These are phyloP conservation scores for Podaxis rugospora DNA, from an alignment of 768 basidiomycete genomes.

Conservation along the genomic window DNA sequence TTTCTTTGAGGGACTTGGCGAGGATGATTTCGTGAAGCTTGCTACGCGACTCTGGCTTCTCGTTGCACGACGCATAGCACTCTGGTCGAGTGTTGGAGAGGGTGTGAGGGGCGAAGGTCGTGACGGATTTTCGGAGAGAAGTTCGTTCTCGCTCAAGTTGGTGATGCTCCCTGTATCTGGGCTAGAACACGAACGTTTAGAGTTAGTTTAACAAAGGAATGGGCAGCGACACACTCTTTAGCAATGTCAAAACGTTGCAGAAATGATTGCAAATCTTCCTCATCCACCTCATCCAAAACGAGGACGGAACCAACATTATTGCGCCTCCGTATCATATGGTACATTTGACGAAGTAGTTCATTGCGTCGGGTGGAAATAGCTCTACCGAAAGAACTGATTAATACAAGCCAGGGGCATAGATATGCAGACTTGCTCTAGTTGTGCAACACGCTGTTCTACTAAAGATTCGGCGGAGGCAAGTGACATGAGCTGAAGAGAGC, in stretches of 20 bases:
- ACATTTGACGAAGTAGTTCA: slow-evolving; percentile 70
- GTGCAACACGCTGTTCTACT: slow-evolving; percentile 41
- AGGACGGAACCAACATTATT: slow-evolving; percentile 39
- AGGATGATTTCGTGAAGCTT: slow-evolving; percentile 7
- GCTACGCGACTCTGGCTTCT: slow-evolving; percentile 8
- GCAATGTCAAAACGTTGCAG: slow-evolving; percentile 11
- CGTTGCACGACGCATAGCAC: neutral
- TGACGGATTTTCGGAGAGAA: slow-evolving; percentile 11
- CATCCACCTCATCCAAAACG: slow-evolving; percentile 17
- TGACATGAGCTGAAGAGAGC: slow-evolving; percentile 8
- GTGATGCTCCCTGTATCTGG: slow-evolving; percentile 36
- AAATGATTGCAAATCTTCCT: slow-evolving; percentile 11
- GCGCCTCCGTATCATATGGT: slow-evolving; percentile 54
- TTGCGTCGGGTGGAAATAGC: slow-evolving; percentile 61
- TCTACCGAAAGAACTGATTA: slow-evolving; percentile 30
- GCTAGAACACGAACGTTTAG: slow-evolving; percentile 22
- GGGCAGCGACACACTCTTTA: slow-evolving; percentile 18
- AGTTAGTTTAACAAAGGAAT: neutral
- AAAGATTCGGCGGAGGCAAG: slow-evolving; percentile 24
- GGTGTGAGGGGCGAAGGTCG: slow-evolving; percentile 14
- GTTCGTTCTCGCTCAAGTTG: slow-evolving; percentile 29
- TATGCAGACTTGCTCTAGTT: slow-evolving; percentile 32
- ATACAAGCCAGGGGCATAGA: neutral
- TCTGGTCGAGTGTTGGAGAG: neutral
- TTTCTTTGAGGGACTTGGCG: slow-evolving; percentile 1